Evolutionary conservation across 768 basidiomycete species (phyloP), one percentile per base, ranked within the genome.

Genomic region (Boletus sp.): DNA sequence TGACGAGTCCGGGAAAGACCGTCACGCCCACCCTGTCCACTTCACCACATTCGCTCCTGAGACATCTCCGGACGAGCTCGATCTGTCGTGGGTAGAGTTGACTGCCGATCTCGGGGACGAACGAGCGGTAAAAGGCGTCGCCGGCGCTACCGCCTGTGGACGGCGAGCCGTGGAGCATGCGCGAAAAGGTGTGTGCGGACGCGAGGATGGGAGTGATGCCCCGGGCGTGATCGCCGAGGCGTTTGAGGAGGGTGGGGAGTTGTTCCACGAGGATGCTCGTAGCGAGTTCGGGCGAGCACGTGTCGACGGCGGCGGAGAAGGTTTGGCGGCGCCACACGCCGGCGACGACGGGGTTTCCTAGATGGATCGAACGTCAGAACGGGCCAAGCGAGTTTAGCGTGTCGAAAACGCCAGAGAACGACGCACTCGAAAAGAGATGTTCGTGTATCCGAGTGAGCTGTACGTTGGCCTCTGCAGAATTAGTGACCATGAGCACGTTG

Each of bases 241-340:
- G 68, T 14, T 74, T 69, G 62, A 83, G 78, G 52, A 93, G 80
- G 30, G 80, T 75, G 7, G 89, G 87, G 47, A 93, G 81, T 60
- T 88, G 82, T 57, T 93, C 92, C 18, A 75, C 69, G 45, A 94
- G 78, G 66, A 93, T 86, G 68, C 73, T 78, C 30, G 78, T 64
- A 1, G 83, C 79, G 81, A 91, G 88, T 50, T 87, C 85, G 7
- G 85, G 81, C 0, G 89, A 85, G 71, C 86, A 87, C 1, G 80
- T 70, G 35, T 92, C 90, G 51, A 94, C 88, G 5, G 92, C 90
- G 0, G 92, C 92, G 11, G 89, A 87, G 73, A 92, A 93, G 3
- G 92, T 94, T 68, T 94, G 92, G 11, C 91, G 83, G 24, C 92
- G 83, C 92, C 92, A 94, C 18, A 94, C 92, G 40, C 83, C 82